Evolutionary conservation across 2,329 filamentous ascomycete genomes (phyloP), one percentile per base, ranked within the genome.

Genomic region (Zalaria sp.): DNA sequence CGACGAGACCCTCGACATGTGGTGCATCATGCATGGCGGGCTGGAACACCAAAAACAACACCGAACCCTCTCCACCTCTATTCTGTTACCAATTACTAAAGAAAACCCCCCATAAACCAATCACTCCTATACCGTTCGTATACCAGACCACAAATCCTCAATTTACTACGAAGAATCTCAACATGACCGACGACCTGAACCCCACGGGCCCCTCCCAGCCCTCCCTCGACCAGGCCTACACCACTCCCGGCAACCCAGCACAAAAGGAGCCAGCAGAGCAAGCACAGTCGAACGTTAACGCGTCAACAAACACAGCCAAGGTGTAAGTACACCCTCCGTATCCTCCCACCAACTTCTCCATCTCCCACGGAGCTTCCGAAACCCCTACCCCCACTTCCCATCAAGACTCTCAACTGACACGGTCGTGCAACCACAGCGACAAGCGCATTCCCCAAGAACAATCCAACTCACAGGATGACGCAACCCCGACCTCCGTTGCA

Each of bases 161-260:
- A 18, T 18, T 18, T 18, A 18, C 18, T 18, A 32, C 7, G 29
- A 32, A 32, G 2, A 32, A 32, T n/a, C 7, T 35, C 41, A 45
- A n/a, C 35, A 51, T 39, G 41, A 66, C 63, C 57, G 59, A 60
- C 28, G 59, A 51, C 34, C 57, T 65, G 47, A 53, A 62, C 45
- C 63, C 64, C 39, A 53, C 51, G 32, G 63, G 58, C 31, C 58
- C 61, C 27, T 61, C 64, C 27, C 67, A 71, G 49, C 68, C 68
- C 11, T 56, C 58, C 38, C 55, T 57, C 27, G 41, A 60, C 45
- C 56, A 66, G 50, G 66, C 62, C 41, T 71, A 71, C 60, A 60
- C 59, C 8, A 66, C 65, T 3, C 53, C 61, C 2, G 63, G 62
- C 47, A 71, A 71, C 51, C 60, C 66, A 29, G 61, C 55, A n/a